Base-by-base conservation (phyloP, 352 stramenopile species). In the Globisporangium irregulare region DNA sequence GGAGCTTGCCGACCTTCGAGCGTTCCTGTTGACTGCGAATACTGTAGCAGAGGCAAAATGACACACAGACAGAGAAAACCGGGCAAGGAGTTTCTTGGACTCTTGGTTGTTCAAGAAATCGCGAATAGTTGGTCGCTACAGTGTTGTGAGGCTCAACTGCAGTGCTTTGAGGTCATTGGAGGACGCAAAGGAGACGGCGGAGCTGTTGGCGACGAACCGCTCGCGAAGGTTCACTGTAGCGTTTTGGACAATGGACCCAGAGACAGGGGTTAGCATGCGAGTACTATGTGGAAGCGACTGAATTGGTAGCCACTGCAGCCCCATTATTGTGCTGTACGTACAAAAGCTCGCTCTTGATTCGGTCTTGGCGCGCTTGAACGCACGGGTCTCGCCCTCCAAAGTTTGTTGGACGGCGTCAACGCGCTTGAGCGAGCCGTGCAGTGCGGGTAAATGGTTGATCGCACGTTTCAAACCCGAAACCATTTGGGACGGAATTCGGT, bases 91-190 rank as follows among this genome's bases (percentile, higher is more conserved):
- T 3, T 50, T 50, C 41, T 50, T 50, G 15, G 36, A 15, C 9
- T 10, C 36, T 43, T 15, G 36, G 12, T 0, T 43, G 12, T 15
- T 43, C 36, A 43, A 43, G 10, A n/a, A n/a, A 50, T 15, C 41
- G 41, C 15, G 18, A n/a, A 50, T 8, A n/a, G 2, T 18, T 20
- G 6, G 3, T 25, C 20, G 10, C 53, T 78, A 80, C 73, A 79
- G 73, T 53, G 70, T 76, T 56, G 74, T 59, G 34, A 83, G 69
- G 68, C 76, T 79, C 25, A 69, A 66, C 53, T 82, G 73, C 29
- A 89, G 73, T 58, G 75, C 68, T 72, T 87, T 77, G n/a, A 89
- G 73, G 68, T 90, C 80, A 61, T 90, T 77, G 10, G 75, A 76
- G 48, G 82, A 86, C 4, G 73, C 73, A 64, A 86, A 86, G 29